Conservation (phyloP, 257 asterid species). For the Ligustrum vulgare region DNA sequence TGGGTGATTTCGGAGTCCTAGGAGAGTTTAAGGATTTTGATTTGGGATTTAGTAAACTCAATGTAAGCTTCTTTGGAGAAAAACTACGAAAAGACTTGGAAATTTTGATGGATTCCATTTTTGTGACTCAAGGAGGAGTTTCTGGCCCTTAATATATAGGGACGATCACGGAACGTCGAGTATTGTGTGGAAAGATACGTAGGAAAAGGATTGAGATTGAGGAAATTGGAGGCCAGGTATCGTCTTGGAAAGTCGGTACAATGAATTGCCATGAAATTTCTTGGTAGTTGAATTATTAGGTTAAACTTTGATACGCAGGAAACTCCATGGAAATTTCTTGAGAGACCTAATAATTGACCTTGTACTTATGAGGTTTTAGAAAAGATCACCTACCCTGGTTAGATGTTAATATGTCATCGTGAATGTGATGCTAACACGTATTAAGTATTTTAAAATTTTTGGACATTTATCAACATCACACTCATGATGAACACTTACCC, state of each 20-base stretch:
- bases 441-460: no score
- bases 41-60: slow-evolving; percentile 23
- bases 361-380: no score
- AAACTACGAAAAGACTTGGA: slow-evolving; percentile 34
- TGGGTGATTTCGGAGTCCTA: slow-evolving; percentile 28
- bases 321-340: slow-evolving; percentile 40
- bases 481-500: no score
- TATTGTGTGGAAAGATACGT: background rate
- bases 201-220: background rate
- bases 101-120: slow-evolving; percentile 28
- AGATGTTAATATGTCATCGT: no score
- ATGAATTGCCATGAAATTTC: slow-evolving; percentile 29
- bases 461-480: no score
- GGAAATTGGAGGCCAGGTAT: background rate
- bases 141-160: background rate
- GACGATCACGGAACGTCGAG: background rate
- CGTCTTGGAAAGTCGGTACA: background rate
- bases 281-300: slow-evolving; percentile 11
- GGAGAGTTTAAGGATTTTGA: slow-evolving; percentile 31
- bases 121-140: background rate
- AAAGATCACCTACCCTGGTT: no score
- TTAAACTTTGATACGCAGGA: slow-evolving; percentile 27
- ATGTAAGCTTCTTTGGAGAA: slow-evolving; percentile 27
- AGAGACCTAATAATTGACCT: slow-evolving; percentile 21
- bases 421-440: no score